Evolutionary conservation across 306 rosid species (phyloP), one percentile per base, ranked within the genome.

Genomic region (Quercus suber): DNA sequence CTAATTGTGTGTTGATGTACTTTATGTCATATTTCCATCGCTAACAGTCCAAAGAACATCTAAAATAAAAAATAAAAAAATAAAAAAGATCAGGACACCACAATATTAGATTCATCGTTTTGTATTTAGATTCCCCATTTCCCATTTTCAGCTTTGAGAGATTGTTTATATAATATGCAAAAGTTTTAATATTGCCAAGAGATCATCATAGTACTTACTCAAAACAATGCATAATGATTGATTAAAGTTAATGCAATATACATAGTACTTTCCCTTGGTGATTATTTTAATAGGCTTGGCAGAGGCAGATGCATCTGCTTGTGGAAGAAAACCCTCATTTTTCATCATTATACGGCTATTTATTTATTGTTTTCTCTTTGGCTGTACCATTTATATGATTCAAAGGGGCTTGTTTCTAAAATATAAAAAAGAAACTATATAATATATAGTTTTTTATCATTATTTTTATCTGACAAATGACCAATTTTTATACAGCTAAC

Each of bases 401-500:
- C 52, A 53, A 82, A 43, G 69, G 69, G 74, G 65, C 53, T 11
- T 73, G 25, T 43, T 73, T 45, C 31, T n/a, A 5, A 20, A 2
- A 69, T 27, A 33, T 55, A 45, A 13, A 41, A n/a, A 25, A 53
- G 76, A 25, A 76, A 76, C 20, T 49, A 27, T 43, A 31, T 67
- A 31, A 31, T 65, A 65, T 65, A 33, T 7, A 65, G 51, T 8
- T 8, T 49, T 67, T 6, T 19, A n/a, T 19, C 27, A 67, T 33
- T 19, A 67, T 33, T n/a, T 71, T 70, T 73, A 41, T 60, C 60
- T 81, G 69, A 70, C 60, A 21, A 70, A 11, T 43, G 74, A 78
- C 37, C 67, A 61, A 41, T 81, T 56, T 12, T 63, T 25, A 63
- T 78, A 14, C 63, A 14, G 58, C 61, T 85, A 82, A 82, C 84